Conservation (phyloP, 495 filamentous ascomycete species). For the Tricharina praecox region DNA sequence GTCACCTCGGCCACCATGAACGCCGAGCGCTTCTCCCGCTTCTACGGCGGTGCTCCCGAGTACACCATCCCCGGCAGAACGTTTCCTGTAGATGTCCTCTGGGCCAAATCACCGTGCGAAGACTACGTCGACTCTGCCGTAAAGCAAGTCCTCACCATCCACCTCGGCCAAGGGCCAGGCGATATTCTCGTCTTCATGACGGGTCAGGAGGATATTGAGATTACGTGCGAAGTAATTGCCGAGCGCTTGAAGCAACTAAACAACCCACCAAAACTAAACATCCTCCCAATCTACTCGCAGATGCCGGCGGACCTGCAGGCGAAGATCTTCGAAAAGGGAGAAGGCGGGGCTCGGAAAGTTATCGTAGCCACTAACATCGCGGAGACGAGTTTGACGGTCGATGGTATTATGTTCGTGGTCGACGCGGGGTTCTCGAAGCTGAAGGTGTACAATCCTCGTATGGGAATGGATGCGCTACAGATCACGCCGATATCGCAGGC, state of each 20-base stretch:
- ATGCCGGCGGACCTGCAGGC: slow-evolving; percentile 97
- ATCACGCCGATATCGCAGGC: slow-evolving; percentile 97
- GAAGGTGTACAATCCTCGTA: slow-evolving; percentile 94
- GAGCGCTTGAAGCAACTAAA: slow-evolving; percentile 83
- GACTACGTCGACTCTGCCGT: slow-evolving; percentile 97
- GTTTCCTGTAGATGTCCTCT: slow-evolving; percentile 94
- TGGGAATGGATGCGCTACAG: slow-evolving; percentile 98
- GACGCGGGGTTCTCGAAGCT: slow-evolving; percentile 92
- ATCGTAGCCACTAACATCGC: slow-evolving; percentile 99
- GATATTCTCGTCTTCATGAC: slow-evolving; percentile 99
- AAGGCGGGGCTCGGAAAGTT: slow-evolving; percentile 82
- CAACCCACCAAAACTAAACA: slow-evolving; percentile 84
- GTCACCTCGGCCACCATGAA: slow-evolving; percentile 99
- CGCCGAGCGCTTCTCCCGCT: slow-evolving; percentile 82
- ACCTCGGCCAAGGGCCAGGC: slow-evolving; percentile 76
- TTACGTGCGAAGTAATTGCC: slow-evolving; percentile 80
- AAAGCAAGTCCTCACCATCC: slow-evolving; percentile 92
- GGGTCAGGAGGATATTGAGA: slow-evolving; percentile 95
- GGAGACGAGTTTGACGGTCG: slow-evolving; percentile 93
- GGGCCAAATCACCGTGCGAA: slow-evolving; percentile 84
- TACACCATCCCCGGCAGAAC: slow-evolving; percentile 94
- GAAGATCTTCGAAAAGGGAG: slow-evolving; percentile 87
- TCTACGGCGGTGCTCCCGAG: slow-evolving; percentile 94
- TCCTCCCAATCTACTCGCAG: slow-evolving; percentile 96
- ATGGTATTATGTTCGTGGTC: slow-evolving; percentile 98